A percentile compares a stretch with the other conserved stretches of the same genome.
Conservation (phyloP, 2,329 filamentous ascomycete species). For the Tolypocladium ophioglossoides region DNA sequence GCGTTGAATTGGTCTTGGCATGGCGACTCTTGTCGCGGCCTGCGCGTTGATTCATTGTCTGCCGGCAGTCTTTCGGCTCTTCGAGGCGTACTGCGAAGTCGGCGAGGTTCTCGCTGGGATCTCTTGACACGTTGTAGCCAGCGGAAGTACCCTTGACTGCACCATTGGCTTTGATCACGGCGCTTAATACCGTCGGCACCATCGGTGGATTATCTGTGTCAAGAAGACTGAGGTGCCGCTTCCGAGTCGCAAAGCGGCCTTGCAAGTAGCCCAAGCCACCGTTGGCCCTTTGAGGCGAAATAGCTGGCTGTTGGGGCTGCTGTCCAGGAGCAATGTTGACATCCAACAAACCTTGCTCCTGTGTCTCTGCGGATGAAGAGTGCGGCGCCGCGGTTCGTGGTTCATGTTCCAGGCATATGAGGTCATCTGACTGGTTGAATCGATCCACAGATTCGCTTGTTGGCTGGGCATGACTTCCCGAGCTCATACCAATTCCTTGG, state of each 20-base stretch:
- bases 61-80: neutral
- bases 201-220: neutral
- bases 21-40: neutral
- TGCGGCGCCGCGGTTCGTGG: neutral
- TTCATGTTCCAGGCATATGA: neutral
- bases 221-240: neutral
- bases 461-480: too few species aligned
- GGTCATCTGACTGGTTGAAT: slow-evolving; percentile 1
- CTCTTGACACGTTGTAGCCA: neutral
- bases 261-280: neutral
- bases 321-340: neutral
- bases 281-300: neutral
- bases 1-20: neutral
- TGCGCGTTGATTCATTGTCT: neutral
- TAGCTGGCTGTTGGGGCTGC: neutral
- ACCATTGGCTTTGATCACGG: neutral
- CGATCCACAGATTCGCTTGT: neutral
- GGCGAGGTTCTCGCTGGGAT: neutral
- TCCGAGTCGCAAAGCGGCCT: neutral
- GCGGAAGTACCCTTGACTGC: neutral
- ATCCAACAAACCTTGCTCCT: neutral
- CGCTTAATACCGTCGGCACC: neutral
- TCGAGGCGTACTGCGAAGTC: neutral
- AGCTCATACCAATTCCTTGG: neutral
- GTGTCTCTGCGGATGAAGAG: neutral